These are phyloP conservation scores for Mycothermus thermophilus DNA, from an alignment of 495 filamentous ascomycete genomes.

Conservation along the genomic window DNA sequence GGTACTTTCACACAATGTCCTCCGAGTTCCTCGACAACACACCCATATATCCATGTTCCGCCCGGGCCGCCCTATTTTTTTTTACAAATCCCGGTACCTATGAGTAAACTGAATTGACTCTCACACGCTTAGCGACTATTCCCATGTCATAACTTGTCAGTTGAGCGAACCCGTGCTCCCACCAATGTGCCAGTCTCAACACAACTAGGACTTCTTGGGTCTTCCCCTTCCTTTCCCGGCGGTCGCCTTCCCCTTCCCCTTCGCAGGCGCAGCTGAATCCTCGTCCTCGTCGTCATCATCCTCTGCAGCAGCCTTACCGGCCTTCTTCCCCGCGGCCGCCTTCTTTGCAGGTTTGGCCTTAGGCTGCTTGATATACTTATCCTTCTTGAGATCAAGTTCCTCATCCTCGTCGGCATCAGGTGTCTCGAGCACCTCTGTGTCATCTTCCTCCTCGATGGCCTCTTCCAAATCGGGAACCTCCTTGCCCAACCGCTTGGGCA, in stretches of 20 bases:
- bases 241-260: slow-evolving; percentile 7
- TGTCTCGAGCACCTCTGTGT: slow-evolving; percentile 48
- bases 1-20: too few species aligned
- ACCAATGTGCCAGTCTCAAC: too few species aligned
- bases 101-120: too few species aligned
- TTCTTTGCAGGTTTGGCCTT: slow-evolving; percentile 54
- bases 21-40: too few species aligned
- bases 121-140: too few species aligned
- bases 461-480: slow-evolving; percentile 91
- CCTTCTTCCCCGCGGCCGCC: slow-evolving; percentile 25
- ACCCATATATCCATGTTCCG: too few species aligned
- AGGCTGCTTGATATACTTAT: slow-evolving; percentile 88
- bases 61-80: too few species aligned
- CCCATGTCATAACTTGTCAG: too few species aligned
- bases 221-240: slow-evolving; percentile 11
- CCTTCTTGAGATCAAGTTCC: slow-evolving; percentile 74
- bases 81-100: too few species aligned
- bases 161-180: too few species aligned
- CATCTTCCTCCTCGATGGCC: slow-evolving; percentile 85
- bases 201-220: slow-evolving; percentile 12
- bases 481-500: slow-evolving; percentile 53
- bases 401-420: slow-evolving; percentile 51
- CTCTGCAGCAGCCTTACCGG: slow-evolving; percentile 17
- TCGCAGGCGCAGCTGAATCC: slow-evolving; percentile 1
- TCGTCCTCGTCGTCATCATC: slow-evolving; percentile 20